Evolutionary conservation across 1,284 basidiomycete species (phyloP).

Genomic region (Marasmius fiardii): DNA sequence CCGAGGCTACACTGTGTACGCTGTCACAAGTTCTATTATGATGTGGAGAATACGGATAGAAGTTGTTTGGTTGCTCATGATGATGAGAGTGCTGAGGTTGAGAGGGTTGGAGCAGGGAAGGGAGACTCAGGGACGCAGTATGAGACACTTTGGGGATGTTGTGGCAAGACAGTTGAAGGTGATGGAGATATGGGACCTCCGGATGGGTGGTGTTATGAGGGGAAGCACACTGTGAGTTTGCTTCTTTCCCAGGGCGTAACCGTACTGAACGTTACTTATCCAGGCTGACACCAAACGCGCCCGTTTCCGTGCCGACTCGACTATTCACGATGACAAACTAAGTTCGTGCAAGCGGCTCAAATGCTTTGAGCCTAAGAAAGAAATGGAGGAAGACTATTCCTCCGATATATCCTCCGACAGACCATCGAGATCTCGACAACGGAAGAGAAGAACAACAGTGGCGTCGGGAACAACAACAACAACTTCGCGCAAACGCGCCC

Average conservation of each 20-base stretch:
- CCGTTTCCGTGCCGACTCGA: slow-evolving; percentile 72
- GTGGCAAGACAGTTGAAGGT: slow-evolving; percentile 64
- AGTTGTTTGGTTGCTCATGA: slow-evolving; percentile 52
- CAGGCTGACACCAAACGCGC: slow-evolving; percentile 73
- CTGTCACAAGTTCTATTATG: slow-evolving; percentile 63
- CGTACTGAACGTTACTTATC: slow-evolving; percentile 3
- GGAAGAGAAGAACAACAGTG: slow-evolving; percentile 6
- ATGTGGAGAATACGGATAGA: slow-evolving; percentile 53
- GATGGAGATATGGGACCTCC: slow-evolving; percentile 77
- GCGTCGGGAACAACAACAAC: neutral
- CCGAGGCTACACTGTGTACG: slow-evolving; percentile 67
- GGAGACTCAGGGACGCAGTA: slow-evolving; percentile 27
- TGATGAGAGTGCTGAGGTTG: slow-evolving; percentile 44
- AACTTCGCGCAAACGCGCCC: slow-evolving; percentile 10
- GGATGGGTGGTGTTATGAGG: slow-evolving; percentile 82
- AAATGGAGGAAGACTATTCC: slow-evolving; percentile 20
- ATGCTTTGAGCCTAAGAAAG: slow-evolving; percentile 39
- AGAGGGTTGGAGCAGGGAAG: slow-evolving; percentile 29
- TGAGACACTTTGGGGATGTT: slow-evolving; percentile 65
- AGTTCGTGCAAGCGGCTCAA: slow-evolving; percentile 50
- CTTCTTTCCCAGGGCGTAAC: neutral
- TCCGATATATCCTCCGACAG: slow-evolving; percentile 8
- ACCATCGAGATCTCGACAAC: slow-evolving; percentile 11
- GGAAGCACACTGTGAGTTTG: slow-evolving; percentile 63
- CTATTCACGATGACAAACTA: slow-evolving; percentile 63